Base-by-base conservation (phyloP, 768 basidiomycete genomes). In the Tulasnella sp. region DNA sequence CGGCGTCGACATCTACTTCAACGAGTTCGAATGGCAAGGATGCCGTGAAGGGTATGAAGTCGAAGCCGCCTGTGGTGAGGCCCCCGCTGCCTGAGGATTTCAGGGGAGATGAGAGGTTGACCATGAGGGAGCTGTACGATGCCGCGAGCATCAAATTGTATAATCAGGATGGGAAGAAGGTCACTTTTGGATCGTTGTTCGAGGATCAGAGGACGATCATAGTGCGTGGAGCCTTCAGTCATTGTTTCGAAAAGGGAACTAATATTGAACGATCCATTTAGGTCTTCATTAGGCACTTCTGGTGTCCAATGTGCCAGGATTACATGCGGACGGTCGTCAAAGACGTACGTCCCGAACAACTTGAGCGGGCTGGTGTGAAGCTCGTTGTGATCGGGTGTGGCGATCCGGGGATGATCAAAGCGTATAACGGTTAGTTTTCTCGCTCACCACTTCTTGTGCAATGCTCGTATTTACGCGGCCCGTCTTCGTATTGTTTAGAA, bases 291-390 rank as follows among this genome's bases (percentile, higher is more conserved):
- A 77, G 92, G 44, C 88, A 91, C 70, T 92, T 92, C 43, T 80
- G 81, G 78, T 93, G 90, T 67, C 84, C 87, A 0, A 71, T 83
- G 11, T 90, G 88, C 70, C 88, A 91, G 67, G 91, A 95, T 69
- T 96, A 94, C 70, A 82, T 93, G 77, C 75, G 80, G 43, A 84
- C 82, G 32, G 76, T 88, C 64, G 72, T 74, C 71, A 74, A 68
- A 53, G 74, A 78, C 48, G 69, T 82, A 64, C 63, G 79, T 64
- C 68, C 73, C 59, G 74, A 74, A 70, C 70, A 74, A 4, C 74
- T 86, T 23, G 71, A 74, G 60, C 69, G 71, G 62, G 75, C 77
- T 23, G 74, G 75, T 26, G 76, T 85, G 29, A 78, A 81, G 55
- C 69, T 92, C 45, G 76, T 91, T 50, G 75, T 93, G 65, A 82